Percentiles rank a stretch among this genome's conserved stretches.
phyloP scores from a whole-genome alignment of 106 monocot species.

The Allium cepa region DNA sequence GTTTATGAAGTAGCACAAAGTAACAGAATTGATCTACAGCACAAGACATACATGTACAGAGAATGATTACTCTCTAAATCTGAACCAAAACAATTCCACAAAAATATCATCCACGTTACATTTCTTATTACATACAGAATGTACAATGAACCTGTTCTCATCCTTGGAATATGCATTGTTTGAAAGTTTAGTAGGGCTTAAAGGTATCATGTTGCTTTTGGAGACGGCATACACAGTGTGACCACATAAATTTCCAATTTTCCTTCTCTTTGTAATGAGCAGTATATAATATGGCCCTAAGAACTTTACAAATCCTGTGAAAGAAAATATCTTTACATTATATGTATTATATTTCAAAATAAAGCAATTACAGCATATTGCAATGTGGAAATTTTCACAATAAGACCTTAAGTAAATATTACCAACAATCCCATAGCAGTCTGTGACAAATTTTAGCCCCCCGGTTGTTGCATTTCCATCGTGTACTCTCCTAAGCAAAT shows the following conservation, averaged over 20 bases:
- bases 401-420: neutral
- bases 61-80: too few species aligned
- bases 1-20: too few species aligned
- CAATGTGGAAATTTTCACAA: too few species aligned
- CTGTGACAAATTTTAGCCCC: constrained; percentile 72
- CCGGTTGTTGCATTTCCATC: constrained; percentile 76
- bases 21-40: too few species aligned
- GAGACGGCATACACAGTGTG: constrained; percentile 65
- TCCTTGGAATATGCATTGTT: constrained; percentile 45
- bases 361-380: too few species aligned
- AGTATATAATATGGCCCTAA: constrained; percentile 92
- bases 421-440: constrained; percentile 97
- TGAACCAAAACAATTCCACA: constrained; percentile 6
- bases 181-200: constrained; percentile 27
- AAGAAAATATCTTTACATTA: neutral
- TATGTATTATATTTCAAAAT: neutral
- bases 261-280: constrained; percentile 71
- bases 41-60: too few species aligned
- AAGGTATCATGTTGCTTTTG: constrained; percentile 58
- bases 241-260: constrained; percentile 76
- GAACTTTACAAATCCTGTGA: constrained; percentile 90
- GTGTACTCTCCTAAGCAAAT: constrained; percentile 58
- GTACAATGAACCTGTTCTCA: constrained; percentile 69
- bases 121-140: constrained; percentile 15
- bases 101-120: constrained; percentile 26